Base-by-base conservation (phyloP, 2,329 filamentous ascomycete genomes). In the Fusarium verrucosum region DNA sequence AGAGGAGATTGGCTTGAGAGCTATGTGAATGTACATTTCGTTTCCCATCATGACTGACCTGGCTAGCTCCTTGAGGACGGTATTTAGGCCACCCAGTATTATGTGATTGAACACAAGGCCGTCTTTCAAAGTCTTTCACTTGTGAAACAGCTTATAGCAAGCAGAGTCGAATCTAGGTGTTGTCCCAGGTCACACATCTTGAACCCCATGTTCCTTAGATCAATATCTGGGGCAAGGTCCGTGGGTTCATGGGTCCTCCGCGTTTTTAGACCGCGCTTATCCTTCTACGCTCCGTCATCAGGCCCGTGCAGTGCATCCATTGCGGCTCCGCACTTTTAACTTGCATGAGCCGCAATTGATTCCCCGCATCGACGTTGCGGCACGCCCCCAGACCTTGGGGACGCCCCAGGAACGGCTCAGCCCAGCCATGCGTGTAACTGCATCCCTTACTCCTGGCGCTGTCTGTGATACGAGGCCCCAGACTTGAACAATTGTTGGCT, bases 311-410 rank as follows among this genome's bases (percentile, higher is more conserved):
- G 33, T 50, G 50, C 59, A 59, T 64, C 70, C 70, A 72, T 68
- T 72, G 70, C 70, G 70, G 70, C 70, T 72, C 70, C 70, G 70
- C 70, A 70, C 59, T 53, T 61, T 71, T 72, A 65, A 70, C 68
- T 72, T 72, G 68, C 70, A 72, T 72, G 70, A 72, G 70, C 70
- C 70, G 70, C 70, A 72, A 68, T 71, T 67, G 36, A 40, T 72
- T 72, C 70, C 70, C 70, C 70, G 68, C 70, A 72, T 71, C 56
- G 45, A 66, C 16, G 56, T 69, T 40, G 51, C 43, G 55, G 55
- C 66, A 65, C 62, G 11, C 64, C 60, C 17, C 28, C 10, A 23
- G 45, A 41, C 46, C 54, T 44, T 54, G 46, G 58, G 49, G 57
- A 65, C 52, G 38, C 61, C 59, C 64, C 62, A 44, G 45, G 38